phyloP scores from a whole-genome alignment of 805 yeast species.

The Candida sonorensis region DNA sequence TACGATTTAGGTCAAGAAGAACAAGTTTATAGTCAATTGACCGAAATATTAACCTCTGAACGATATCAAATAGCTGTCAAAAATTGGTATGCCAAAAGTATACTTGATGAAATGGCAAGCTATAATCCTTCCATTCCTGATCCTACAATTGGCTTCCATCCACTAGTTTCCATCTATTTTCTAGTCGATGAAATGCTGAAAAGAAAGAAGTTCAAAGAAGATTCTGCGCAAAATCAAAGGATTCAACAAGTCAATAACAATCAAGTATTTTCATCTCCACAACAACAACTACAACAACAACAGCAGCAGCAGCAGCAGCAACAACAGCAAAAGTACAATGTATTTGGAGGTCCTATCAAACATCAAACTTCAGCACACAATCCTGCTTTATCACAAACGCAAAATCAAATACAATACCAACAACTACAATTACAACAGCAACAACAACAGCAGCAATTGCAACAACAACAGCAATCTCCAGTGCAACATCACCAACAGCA shows the following conservation, averaged over 20 bases:
- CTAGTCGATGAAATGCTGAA: conserved; percentile 78
- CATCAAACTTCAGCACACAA: too few relatives aligned
- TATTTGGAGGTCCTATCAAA: conserved; percentile 12
- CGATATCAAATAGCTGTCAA: conserved; percentile 57
- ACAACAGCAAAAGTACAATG: conserved; percentile 7
- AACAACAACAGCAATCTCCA: conserved; percentile 12
- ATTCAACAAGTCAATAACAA: conserved; percentile 10
- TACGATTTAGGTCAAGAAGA: conserved; percentile 74
- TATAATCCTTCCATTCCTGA: conserved; percentile 39
- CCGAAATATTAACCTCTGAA: conserved; percentile 50
- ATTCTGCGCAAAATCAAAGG: conserved; percentile 29
- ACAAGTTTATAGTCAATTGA: conserved; percentile 48
- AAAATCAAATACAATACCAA: too few relatives aligned
- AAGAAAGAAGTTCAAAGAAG: conserved; percentile 59
- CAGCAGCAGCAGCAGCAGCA: too few relatives aligned
- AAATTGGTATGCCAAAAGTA: conserved; percentile 50
- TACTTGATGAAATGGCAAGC: conserved; percentile 19
- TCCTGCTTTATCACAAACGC: too few relatives aligned
- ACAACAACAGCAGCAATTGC: too few relatives aligned
- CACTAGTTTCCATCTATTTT: conserved; percentile 78
- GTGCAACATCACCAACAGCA: conserved; percentile 16
- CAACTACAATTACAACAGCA: too few relatives aligned
- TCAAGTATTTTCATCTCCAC: too few relatives aligned
- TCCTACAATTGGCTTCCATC: conserved; percentile 85
- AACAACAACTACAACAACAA: too few relatives aligned